These are phyloP conservation scores for Anthoceros angustus DNA, from an alignment of 225 moss, liverwort and hornwort species.

Conservation along the genomic window DNA sequence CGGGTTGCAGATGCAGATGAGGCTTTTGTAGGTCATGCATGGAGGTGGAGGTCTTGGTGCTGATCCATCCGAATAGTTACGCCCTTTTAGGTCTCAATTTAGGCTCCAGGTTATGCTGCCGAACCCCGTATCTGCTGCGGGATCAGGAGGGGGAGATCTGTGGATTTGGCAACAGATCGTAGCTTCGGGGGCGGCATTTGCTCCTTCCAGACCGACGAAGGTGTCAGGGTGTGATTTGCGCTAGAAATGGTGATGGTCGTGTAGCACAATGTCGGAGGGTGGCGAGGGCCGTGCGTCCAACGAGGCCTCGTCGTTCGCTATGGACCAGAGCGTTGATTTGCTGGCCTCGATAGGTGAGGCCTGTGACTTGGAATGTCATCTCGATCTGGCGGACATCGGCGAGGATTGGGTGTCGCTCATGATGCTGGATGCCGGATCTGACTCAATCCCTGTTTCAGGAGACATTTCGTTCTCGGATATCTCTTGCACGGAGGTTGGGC, in stretches of 20 bases:
- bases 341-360: not conserved
- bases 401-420: conserved; percentile 1
- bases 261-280: not conserved
- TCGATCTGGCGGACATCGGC: conserved; percentile 2
- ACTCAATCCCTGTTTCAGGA: not conserved
- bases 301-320: not conserved
- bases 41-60: no score
- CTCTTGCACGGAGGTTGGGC: not conserved
- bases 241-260: not conserved
- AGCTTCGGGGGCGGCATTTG: no score
- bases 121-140: no score
- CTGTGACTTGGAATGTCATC: not conserved
- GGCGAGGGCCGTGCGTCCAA: not conserved
- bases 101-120: no score
- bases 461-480: not conserved
- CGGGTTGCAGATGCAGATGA: no score
- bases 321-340: not conserved
- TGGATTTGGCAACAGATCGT: no score
- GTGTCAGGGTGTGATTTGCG: no score
- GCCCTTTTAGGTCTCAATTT: no score
- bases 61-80: no score
- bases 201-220: no score
- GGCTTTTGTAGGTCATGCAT: no score
- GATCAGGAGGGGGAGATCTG: no score
- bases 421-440: not conserved